Percentiles rank a stretch among this genome's conserved stretches.
Evolutionary conservation across 164 flowering plant species (phyloP).

Genomic region (Vitis rupestris): DNA sequence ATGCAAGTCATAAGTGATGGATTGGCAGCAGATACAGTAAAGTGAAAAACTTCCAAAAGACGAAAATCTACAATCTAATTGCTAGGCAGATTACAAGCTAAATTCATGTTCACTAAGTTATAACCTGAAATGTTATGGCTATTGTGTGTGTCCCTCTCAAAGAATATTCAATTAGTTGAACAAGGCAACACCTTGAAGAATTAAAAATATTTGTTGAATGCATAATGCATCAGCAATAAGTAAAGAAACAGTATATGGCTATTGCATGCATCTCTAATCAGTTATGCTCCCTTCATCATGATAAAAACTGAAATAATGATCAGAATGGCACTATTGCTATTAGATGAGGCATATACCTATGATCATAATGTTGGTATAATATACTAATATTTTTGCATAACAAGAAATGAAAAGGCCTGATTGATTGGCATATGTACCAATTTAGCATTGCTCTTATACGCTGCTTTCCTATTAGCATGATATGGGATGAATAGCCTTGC

Average conservation of each 20-base stretch:
- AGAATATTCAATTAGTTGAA: too few species aligned
- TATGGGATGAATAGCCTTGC: too few species aligned
- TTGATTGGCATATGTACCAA: not conserved
- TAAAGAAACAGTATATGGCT: not conserved
- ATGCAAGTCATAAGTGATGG: constrained; percentile 1
- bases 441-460: too few species aligned
- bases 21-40: not conserved
- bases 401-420: not conserved
- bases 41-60: not conserved
- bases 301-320: not conserved
- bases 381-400: too few species aligned
- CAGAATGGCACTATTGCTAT: not conserved
- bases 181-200: too few species aligned
- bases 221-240: too few species aligned
- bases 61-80: not conserved
- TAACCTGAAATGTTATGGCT: too few species aligned
- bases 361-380: not conserved
- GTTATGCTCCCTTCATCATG: not conserved
- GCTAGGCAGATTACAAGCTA: too few species aligned
- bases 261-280: not conserved
- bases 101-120: too few species aligned
- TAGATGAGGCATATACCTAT: not conserved
- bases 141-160: too few species aligned
- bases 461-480: too few species aligned
- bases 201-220: not conserved